Conservation (phyloP, 441 rosid genomes). For the Euphorbia schlechtendalii region DNA sequence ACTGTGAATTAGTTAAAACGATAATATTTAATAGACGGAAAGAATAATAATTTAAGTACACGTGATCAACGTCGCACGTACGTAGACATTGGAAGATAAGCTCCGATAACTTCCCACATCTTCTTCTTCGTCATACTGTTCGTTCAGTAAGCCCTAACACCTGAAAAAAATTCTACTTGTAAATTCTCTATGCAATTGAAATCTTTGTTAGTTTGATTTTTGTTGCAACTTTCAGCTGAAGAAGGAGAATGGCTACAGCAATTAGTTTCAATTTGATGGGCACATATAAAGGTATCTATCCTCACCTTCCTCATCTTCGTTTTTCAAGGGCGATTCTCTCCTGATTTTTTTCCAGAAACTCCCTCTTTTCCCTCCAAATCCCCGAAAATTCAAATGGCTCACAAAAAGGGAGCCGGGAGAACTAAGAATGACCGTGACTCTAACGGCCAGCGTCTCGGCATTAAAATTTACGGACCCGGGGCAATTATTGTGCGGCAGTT, state of each 20-base stretch:
- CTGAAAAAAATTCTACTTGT: not conserved
- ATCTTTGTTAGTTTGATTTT: not conserved
- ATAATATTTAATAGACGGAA: too few relatives aligned
- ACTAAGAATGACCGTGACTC: slow-evolving; percentile 98
- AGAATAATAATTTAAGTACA: too few relatives aligned
- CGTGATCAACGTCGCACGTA: too few relatives aligned
- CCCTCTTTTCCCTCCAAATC: too few relatives aligned
- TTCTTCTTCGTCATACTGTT: not conserved
- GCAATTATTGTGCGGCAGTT: slow-evolving; percentile 87
- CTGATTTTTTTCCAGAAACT: slow-evolving; percentile 24
- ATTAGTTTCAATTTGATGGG: slow-evolving; percentile 45
- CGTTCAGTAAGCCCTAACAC: not conserved
- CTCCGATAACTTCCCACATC: not conserved
- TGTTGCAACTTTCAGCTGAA: not conserved
- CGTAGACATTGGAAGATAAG: not conserved
- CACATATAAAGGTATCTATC: slow-evolving; percentile 60
- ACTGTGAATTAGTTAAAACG: too few relatives aligned
- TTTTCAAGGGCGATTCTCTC: slow-evolving; percentile 43
- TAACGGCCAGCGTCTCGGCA: slow-evolving; percentile 75
- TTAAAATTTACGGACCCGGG: slow-evolving; percentile 93
- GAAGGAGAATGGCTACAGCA: slow-evolving; percentile 19
- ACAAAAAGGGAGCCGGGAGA: slow-evolving; percentile 97
- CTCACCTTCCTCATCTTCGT: slow-evolving; percentile 48
- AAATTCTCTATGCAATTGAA: not conserved
- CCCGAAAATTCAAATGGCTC: slow-evolving; percentile 91